Evolutionary conservation across 2,329 filamentous ascomycete species (phyloP), one percentile per base, ranked within the genome.

Genomic region (Fusarium piperis): DNA sequence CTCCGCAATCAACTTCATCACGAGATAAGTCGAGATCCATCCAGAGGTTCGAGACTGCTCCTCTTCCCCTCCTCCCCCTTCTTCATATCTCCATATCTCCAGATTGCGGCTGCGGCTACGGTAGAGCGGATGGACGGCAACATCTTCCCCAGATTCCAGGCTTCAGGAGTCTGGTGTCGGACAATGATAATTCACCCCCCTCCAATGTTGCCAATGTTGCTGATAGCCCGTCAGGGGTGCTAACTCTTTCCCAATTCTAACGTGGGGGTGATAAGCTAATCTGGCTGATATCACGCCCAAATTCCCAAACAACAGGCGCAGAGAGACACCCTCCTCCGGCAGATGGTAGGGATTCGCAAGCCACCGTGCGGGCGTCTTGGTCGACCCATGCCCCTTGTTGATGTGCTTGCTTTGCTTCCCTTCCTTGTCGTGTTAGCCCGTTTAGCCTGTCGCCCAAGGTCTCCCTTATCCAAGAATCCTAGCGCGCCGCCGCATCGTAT

Each of bases 121-220:
- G 59, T 63, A 64, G 28, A 56, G 64, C 71, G 69, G 73, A 64
- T 73, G 60, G 58, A 65, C 65, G 65, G 70, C 59, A 63, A 39
- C 48, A 57, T 53, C 62, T 73, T 74, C 73, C 74, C 74, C 74
- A 76, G 67, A 74, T 74, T 70, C 64, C 65, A 70, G 30, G 28
- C 38, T 51, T 59, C 36, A 67, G 51, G 52, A 67, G 56, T 73
- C 52, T 59, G 30, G 59, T 33, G 41, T 58, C 26, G n/a, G 44
- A 51, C n/a, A 33, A 36, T 41, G 46, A 52, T 15, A 18, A 38
- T 33, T 53, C 59, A 55, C 44, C 16, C 59, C 59, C 58, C 59
- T 51, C 57, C 23, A 26, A 26, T 33, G 48, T 20, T 55, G 55
- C 62, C 52, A 60, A 67, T 59, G 41, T 44, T 44, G 44, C 59